Conservation (phyloP, 148 eudicot genomes). For the Heliosperma pusillum region DNA sequence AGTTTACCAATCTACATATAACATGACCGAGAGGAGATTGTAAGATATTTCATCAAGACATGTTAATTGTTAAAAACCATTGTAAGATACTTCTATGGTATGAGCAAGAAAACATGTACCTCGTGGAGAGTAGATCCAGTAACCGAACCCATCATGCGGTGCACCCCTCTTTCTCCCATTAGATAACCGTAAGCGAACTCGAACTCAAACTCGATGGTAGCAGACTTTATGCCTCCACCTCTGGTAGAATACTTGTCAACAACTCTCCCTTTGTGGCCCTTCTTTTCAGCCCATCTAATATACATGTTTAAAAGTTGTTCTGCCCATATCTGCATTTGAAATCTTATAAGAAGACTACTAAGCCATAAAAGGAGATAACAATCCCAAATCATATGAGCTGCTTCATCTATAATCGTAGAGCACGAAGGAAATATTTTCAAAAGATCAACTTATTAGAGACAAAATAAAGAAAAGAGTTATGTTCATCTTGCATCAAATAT, state of each 20-base stretch:
- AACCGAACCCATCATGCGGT: constrained; percentile 46
- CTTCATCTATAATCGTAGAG: not conserved
- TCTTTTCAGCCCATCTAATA: constrained; percentile 74
- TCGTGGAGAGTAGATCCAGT: constrained; percentile 27
- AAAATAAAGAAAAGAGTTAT: too few species aligned
- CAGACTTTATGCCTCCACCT: constrained; percentile 61
- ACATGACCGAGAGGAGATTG: not conserved
- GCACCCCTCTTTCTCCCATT: constrained; percentile 79
- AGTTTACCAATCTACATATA: not conserved
- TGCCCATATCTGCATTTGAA: constrained; percentile 64
- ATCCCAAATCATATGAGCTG: not conserved
- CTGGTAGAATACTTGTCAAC: constrained; percentile 47
- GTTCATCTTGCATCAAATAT: too few species aligned
- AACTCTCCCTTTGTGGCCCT: constrained; percentile 60
- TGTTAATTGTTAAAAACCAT: not conserved
- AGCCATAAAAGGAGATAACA: not conserved
- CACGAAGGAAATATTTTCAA: too few species aligned
- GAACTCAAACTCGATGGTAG: constrained; percentile 69
- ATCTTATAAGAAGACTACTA: constrained; percentile 19
- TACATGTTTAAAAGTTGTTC: constrained; percentile 64
- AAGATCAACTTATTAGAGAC: too few species aligned
- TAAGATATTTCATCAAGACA: not conserved
- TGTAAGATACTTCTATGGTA: not conserved
- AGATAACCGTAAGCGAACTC: constrained; percentile 77
- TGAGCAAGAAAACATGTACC: constrained; percentile 30